Evolutionary conservation across 179 eudicot genomes (phyloP), one percentile per base, ranked within the genome.

Genomic region (Silene vulgaris): DNA sequence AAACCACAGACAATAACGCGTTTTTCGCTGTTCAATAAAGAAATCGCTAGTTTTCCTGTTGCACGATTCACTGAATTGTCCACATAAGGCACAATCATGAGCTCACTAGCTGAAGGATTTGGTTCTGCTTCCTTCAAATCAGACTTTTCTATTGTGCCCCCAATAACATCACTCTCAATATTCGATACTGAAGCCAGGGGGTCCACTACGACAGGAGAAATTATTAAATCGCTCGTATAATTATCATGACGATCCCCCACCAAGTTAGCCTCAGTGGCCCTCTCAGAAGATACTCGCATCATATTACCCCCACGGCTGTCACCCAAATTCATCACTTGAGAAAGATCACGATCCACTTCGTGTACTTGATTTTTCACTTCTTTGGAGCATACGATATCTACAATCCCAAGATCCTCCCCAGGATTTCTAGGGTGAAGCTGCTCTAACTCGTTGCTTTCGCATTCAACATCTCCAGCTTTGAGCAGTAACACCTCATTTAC

Each of bases 41-140:
- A 69, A 30, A 59, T 62, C 37, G 8, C 14, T 67, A 48, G 50
- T 20, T 64, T 74, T 64, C 57, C 57, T 72, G 7, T 26, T 2
- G 19, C 73, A 72, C 16, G 65, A 4, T n/a, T 14, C 70, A n/a
- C 45, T 21, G 30, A 17, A 32, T 77, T 70, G 1, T 66, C 79
- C 73, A 37, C 64, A 45, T 56, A 74, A 70, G 79, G 78, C 45
- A 78, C 81, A 64, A 69, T 74, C 78, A 74, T 77, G 37, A 75
- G 77, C 23, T 57, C 70, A 16, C 61, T 71, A 72, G 71, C 54
- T 62, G 16, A 30, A 23, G 45, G 28, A 50, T 32, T 50, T 17
- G 45, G n/a, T 63, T 62, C 43, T 7, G 11, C 61, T 14, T 40
- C 82, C 37, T 57, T 74, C 23, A 61, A 56, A 8, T 1, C 72